Base-by-base conservation (phyloP, 2,329 filamentous ascomycete species). In the Colletotrichum truncatum region DNA sequence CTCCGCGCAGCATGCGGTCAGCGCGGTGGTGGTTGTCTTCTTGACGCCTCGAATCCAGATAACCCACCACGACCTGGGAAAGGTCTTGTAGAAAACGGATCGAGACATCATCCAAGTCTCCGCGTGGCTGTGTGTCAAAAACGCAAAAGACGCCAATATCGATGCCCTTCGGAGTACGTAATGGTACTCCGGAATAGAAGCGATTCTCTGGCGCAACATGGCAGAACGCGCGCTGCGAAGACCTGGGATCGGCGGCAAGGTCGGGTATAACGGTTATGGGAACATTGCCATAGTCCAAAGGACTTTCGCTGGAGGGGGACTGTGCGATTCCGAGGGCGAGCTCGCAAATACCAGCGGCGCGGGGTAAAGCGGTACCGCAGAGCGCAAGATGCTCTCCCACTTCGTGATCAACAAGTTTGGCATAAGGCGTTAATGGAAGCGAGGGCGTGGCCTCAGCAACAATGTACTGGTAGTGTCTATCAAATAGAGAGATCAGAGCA, bases 401-500 rank as follows among this genome's bases (percentile, higher is more conserved):
- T 10, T 18, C 32, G 9, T 45, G 28, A 1, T 30, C 16, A 10
- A 23, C 16, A 3, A 3, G 46, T 39, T 16, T 55, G 53, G 3
- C 68, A 28, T 21, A 72, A 68, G 59, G 75, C 43, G 73, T 70
- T 3, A 86, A 69, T 0, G 77, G 76, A 1, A 80, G 72, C 1
- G 74, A 75, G 1, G 76, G 76, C 0, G 83, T 84, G 3, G 84
- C 82, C 66, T 87, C 85, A 52, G 84, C 83, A n/a, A 87, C 72
- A 16, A 87, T 73, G 64, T 85, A 80, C 65, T 87, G 84, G 39
- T 77, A 70, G 3, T 76, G 74, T 5, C 72, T 73, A 66, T 85
- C 84, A 64, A 87, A 86, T 11, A 87, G 73, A 1, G 84, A 87
- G 49, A 87, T 77, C 28, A 86, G 68, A 10, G 78, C 74, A 23